A percentile compares a stretch with the other conserved stretches of the same genome.
Evolutionary conservation across 2,329 filamentous ascomycete genomes (phyloP).

Genomic region (Diaporthe sp.): DNA sequence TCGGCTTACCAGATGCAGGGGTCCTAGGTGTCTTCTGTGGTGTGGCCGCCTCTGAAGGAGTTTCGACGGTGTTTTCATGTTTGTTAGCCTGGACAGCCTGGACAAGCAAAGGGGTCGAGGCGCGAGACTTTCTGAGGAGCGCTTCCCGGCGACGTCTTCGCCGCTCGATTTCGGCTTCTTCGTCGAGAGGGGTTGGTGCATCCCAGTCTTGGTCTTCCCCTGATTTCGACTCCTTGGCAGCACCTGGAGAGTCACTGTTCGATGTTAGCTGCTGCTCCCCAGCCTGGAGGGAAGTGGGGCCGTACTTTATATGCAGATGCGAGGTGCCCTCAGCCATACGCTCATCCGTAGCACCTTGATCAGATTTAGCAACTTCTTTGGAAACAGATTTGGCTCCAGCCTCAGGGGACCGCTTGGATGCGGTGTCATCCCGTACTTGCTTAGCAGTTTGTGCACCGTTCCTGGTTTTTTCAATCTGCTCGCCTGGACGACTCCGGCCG

Average conservation of each 20-base stretch:
- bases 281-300: slow-evolving; percentile 29
- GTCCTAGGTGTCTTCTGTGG: slow-evolving; percentile 54
- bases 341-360: slow-evolving; percentile 69
- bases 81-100: slow-evolving; percentile 78
- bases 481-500: slow-evolving; percentile 45
- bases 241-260: slow-evolving; percentile 26
- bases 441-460: slow-evolving; percentile 63
- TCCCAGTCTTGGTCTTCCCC: slow-evolving; percentile 56
- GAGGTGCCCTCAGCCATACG: slow-evolving; percentile 47
- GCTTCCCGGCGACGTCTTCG: slow-evolving; percentile 87
- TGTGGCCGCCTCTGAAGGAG: slow-evolving; percentile 59
- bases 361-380: slow-evolving; percentile 77
- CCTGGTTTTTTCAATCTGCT: slow-evolving; percentile 51
- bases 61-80: slow-evolving; percentile 66
- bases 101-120: slow-evolving; percentile 79
- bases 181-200: slow-evolving; percentile 75
- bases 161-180: slow-evolving; percentile 86
- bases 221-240: slow-evolving; percentile 28
- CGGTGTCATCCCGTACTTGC: slow-evolving; percentile 67
- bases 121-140: slow-evolving; percentile 84
- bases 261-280: slow-evolving; percentile 7
- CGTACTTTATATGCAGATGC: slow-evolving; percentile 52
- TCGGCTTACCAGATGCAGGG: slow-evolving; percentile 60
- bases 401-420: slow-evolving; percentile 73
- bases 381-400: slow-evolving; percentile 69